Conservation (phyloP, 1,284 basidiomycete genomes). For the Cystobasidium slooffiae region DNA sequence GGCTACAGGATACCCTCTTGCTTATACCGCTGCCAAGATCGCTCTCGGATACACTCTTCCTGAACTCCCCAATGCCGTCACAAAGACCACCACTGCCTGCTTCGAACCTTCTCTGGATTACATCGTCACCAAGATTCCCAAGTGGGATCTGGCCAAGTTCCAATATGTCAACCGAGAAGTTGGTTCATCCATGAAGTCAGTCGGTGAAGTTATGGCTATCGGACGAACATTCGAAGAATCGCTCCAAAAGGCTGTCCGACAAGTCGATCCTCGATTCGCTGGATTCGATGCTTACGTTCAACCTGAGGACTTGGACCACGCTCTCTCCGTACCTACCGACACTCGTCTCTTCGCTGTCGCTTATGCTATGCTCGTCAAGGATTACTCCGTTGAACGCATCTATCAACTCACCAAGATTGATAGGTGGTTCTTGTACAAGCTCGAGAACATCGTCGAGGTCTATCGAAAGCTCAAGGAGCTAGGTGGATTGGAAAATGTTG, state of each 20-base stretch:
- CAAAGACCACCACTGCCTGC: constrained; percentile 98
- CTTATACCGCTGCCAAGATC: constrained; percentile 99
- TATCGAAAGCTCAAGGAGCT: constrained; percentile 73
- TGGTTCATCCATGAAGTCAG: constrained; percentile 98
- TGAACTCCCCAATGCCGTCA: constrained; percentile 97
- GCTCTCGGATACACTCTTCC: constrained; percentile 98
- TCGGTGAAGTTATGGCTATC: constrained; percentile 99
- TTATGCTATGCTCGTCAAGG: constrained; percentile 93
- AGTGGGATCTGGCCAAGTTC: constrained; percentile 99
- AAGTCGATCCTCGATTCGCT: constrained; percentile 83
- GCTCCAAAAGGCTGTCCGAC: constrained; percentile 96
- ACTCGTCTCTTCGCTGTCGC: constrained; percentile 96
- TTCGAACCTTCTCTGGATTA: constrained; percentile 99
- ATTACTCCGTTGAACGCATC: constrained; percentile 85
- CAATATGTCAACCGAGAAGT: constrained; percentile 92
- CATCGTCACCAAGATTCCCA: constrained; percentile 99
- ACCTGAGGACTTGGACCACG: constrained; percentile 81
- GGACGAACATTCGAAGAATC: constrained; percentile 99
- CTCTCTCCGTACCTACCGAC: constrained; percentile 75
- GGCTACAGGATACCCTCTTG: constrained; percentile 97
- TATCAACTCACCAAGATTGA: constrained; percentile 98
- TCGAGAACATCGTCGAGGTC: constrained; percentile 92
- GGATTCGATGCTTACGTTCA: constrained; percentile 73
- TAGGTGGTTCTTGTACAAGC: constrained; percentile 99
- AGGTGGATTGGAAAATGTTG: constrained; percentile 66